Base-by-base conservation (phyloP, 495 filamentous ascomycete genomes). In the Tetracladium setigerum region DNA sequence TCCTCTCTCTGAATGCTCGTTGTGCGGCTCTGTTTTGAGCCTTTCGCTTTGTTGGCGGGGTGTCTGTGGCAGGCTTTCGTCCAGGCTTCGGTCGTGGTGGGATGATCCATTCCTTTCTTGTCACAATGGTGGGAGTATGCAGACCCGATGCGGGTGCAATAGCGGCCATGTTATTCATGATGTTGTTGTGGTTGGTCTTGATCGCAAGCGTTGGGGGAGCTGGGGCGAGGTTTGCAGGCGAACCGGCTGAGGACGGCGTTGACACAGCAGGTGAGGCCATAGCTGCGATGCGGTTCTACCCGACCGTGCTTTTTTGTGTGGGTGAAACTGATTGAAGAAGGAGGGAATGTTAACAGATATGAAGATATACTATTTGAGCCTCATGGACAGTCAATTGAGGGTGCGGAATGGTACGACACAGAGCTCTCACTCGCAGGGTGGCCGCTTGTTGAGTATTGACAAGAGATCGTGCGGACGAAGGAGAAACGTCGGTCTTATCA, bases 21-120 rank as follows among this genome's bases (percentile, higher is more conserved):
- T 96, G 90, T 12, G 90, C 89, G n/a, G 86, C 86, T 34, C 90
- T 76, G 63, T 96, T 96, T 61, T 96, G 90, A 0, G 86, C 87
- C 66, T 95, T 94, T 47, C 90, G 81, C 62, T 95, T 92, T 32
- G 88, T 95, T 2, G 87, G 87, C 11, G 89, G 89, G 4, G 86
- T 89, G 58, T 96, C 89, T 12, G 84, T 90, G 16, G 89, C 87
- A 9, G 90, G 90, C 63, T 95, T 95, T 42, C 90, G 78, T 31
- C 89, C 90, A n/a, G 90, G 90, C 71, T 92, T 92, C 19, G 88
- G 88, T 39, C 87, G 78, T 41, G 88, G 88, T 24, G 88, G 88
- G 40, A 95, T 78, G 8, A 90, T 75, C 88, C 88, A 95, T 79
- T 90, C 84, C 64, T 80, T 89, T 50, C 74, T 84, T 33, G 86